Base-by-base conservation (phyloP, 2,329 filamentous ascomycete genomes). In the Penicillium sclerotiorum region DNA sequence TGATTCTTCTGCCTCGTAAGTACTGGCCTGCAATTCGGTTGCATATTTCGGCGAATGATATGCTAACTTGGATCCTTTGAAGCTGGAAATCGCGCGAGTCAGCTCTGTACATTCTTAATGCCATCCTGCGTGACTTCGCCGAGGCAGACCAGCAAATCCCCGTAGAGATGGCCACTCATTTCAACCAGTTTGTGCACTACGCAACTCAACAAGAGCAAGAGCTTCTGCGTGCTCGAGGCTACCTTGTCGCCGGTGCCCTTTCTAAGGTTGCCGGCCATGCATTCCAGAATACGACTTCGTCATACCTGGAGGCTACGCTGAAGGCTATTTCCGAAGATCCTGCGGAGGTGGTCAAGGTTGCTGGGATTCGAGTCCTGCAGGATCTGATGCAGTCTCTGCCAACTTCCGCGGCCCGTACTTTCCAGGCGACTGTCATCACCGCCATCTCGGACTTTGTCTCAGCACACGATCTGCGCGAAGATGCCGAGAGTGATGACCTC, bases 401-500 rank as follows among this genome's bases (percentile, higher is more conserved):
- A 23, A 65, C 69, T 33, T 67, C 68, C 30, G 69, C 76, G 35
- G 82, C 78, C 20, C 79, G 69, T 68, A 80, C 71, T 63, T 77
- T 77, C 38, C 91, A 96, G 66, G 63, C 75, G 2, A 72, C 79
- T 5, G 81, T 87, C 41, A 79, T 88, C 52, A 71, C 75, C 2
- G 78, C 84, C 18, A 77, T 90, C 33, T 82, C 82, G 1, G 79
- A 87, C 28, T 99, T 92, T 71, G 81, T 97, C 59, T 82, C 86
- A 37, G 77, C 81, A 13, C 91, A 93, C 67, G 91, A 96, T 63
- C 79, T 94, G 41, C 83, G 82, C 45, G 92, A 96, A 15, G 81
- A 95, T 40, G 85, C 88, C 47, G 92, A 96, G 55, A 89, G 89
- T 9, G 93, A 97, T 60, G 94, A 99, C 69, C 82, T 97, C 47